Base-by-base conservation (phyloP, 2,329 filamentous ascomycete genomes). In the Chrysosphaeria jannelii region DNA sequence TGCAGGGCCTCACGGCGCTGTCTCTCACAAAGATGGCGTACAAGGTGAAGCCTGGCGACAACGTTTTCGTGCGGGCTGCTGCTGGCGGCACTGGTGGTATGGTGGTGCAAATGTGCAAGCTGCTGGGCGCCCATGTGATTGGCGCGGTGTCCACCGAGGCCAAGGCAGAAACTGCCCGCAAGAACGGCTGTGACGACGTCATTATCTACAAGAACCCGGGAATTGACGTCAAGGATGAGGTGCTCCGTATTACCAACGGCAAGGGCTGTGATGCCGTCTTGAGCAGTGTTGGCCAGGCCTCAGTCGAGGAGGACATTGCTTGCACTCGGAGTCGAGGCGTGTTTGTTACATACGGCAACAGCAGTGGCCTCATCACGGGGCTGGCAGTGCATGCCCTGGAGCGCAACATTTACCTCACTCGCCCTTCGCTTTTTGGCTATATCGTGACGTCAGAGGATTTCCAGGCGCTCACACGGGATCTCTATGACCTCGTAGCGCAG, bases 1-100 rank as follows among this genome's bases (percentile, higher is more conserved):
- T 89, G 9, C 79, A 88, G 41, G 78, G 74, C 2, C 48, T 90
- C 16, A 90, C 78, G 4, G 75, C 76, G 0, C 52, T 81, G 36
- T 71, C 74, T 1, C 52, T 90, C 15, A 59, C 75, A 29, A 59
- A 65, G 24, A 76, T 89, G 39, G 60, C 71, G 5, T 33, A 37
- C 26, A 24, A 30, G 10, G 31, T 38, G 7, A 23, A 31, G 26
- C 6, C 25, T 1, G 36, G 35, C 14, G 25, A 38, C 25, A 28
- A 69, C 59, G 55, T 79, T 0, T 57, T 90, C 3, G 61, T 90
- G 8, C 75, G 85, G 34, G 76, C 78, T 0, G 78, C 78, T 0
- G 76, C 76, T 0, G 78, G 78, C 7, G 78, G 78, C 13, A 72
- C 78, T 0, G 74, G 72, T 0, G 48, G 69, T 19, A 59, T 75